Evolutionary conservation across 257 asterid species (phyloP), one percentile per base, ranked within the genome.

Genomic region (Nemophila menziesii): DNA sequence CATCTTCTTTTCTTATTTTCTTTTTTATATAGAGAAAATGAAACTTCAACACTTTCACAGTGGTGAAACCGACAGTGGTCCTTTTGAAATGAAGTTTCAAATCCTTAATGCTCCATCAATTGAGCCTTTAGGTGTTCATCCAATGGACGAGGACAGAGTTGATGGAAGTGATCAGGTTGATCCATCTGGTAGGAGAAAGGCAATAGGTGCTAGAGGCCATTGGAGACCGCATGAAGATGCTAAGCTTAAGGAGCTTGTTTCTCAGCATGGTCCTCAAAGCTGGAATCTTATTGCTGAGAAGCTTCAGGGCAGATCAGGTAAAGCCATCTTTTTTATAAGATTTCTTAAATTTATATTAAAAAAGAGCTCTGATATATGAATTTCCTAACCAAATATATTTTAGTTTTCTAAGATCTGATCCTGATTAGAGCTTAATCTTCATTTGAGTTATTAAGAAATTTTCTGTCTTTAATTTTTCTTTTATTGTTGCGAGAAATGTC

Each of bases 271-370:
- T 14, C 74, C 74, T 5, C 69, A 57, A 4, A 62, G 57, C 40
- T 67, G 74, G 74, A 67, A 67, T 44, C 59, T 61, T 17, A 67
- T 62, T 62, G 74, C 69, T 19, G 60, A 61, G 12, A 62, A 62
- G 27, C 65, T 67, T 23, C 46, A 40, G 19, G 74, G 74, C 34
- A 61, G 69, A 67, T 61, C 74, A 62, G 74, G 74, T 67, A 38
- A 43, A 4, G 3, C 4, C 5, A 8, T 24, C 6, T 24, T 24
- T 24, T 24, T 24, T 22, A 17, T 4, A 16, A 15, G 45, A 40
- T 40, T 40, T 40, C 21, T 24, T 15, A 22, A n/a, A n/a, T n/a
- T n/a, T n/a, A n/a, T n/a, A n/a, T n/a, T n/a, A n/a, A n/a, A n/a
- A n/a, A n/a, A n/a, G n/a, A n/a, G n/a, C n/a, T n/a, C n/a, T n/a